Base-by-base conservation (phyloP, 331 rosid genomes). In the Dryas integrifolia region DNA sequence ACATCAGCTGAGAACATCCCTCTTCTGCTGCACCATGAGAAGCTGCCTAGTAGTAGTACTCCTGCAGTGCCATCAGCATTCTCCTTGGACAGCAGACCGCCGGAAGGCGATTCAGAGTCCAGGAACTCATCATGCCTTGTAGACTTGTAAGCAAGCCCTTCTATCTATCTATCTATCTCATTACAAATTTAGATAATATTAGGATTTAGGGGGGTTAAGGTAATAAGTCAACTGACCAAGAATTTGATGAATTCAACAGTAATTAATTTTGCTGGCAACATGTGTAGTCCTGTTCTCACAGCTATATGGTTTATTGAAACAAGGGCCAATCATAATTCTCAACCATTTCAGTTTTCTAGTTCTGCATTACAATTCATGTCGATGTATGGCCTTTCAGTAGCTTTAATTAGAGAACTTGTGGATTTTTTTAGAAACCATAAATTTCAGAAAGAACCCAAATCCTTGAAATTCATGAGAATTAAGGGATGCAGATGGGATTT, bases 131-230 rank as follows among this genome's bases (percentile, higher is more conserved):
- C 90, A 58, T 88, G 91, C 80, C 87, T 91, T 46, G 56, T 46
- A 43, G 90, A 91, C 67, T 70, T 91, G 97, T 91, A 81, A 85
- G 97, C 16, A 30, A 30, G 2, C 24, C 40, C 63, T 66, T 61
- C 58, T 53, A 16, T 30, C 35, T 30, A 30, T 30, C 35, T 30
- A 30, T 30, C 35, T 61, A 18, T 67, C 83, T 76, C 81, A 56
- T 47, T 51, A 18, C 26, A 35, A 4, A 11, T 15, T 41, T 66
- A n/a, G 40, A 65, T 55, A 39, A 0, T 63, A 67, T 38, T 45
- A 58, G 7, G 18, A 53, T 13, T 52, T 40, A 38, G 24, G 47
- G 40, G 13, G 8, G 12, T 46, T 15, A 4, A 39, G 67, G 26
- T 15, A 0, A 44, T 5, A 44, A 5, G 9, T 44, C 10, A 44